Evolutionary conservation across 2,329 filamentous ascomycete genomes (phyloP), one percentile per base, ranked within the genome.

Genomic region (Scorias spongiosa): DNA sequence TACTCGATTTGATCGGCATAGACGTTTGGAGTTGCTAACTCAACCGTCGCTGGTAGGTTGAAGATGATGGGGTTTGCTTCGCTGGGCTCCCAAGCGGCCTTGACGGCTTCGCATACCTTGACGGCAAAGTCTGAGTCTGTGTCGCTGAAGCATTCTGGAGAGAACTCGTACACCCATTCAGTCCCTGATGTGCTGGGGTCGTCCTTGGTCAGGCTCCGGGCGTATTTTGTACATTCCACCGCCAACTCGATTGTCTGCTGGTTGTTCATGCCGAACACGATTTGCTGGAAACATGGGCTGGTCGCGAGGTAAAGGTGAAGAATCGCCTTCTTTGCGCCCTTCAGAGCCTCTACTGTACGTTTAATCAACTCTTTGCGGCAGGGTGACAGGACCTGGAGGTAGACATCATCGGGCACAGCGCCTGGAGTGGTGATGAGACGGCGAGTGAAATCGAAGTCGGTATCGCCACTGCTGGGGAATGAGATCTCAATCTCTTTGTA

Each of bases 401-500:
- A 88, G 44, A 95, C 87, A 63, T 95, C 88, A 59, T 91, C 85
- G 43, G 88, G 87, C 8, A 88, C 76, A 11, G 78, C 74, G 36
- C 84, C 85, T 10, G 84, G 84, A 1, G 86, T 93, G 56, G 93
- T 81, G 51, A 95, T 78, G 53, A 96, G 70, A 57, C 81, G 78
- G 53, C 86, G 75, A 36, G 87, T 94, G 60, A 96, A 96, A 69
- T 94, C 85, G 69, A 88, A 96, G 67, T 96, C 91, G 57, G 84
- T 94, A 61, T 93, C 82, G 34, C 87, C 94, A 11, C 89, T 87
- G 0, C 87, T 93, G 41, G 89, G 89, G 66, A 94, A 96, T 4
- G 88, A 91, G 15, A 95, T 82, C 62, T 96, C 89, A 52, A 96
- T 95, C 67, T 96, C 89, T 68, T 95, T 96, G 74, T 93, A 96